Evolutionary conservation across 2,329 filamentous ascomycete genomes (phyloP).

Genomic region (Xylariaceae sp.): DNA sequence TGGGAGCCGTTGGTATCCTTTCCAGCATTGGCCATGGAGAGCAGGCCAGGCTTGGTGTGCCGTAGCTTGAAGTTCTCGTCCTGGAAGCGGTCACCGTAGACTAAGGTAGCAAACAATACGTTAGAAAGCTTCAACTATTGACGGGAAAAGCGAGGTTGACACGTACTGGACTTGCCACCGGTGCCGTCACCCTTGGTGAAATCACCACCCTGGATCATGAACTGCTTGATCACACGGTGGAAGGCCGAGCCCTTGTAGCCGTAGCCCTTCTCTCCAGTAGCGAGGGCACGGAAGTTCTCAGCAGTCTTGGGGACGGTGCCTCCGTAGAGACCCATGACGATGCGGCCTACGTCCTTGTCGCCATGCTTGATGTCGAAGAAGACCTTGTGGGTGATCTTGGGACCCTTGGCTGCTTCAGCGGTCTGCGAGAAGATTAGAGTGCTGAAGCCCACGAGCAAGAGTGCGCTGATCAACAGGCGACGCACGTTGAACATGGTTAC

Average conservation of each 20-base stretch:
- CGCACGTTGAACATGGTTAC: slow-evolving; percentile 68
- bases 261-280: slow-evolving; percentile 80
- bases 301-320: slow-evolving; percentile 75
- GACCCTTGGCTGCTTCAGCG: slow-evolving; percentile 72
- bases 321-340: slow-evolving; percentile 80
- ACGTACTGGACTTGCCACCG: slow-evolving; percentile 76
- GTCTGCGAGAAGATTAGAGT: slow-evolving; percentile 54
- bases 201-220: slow-evolving; percentile 91
- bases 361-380: slow-evolving; percentile 80
- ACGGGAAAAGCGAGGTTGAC: neutral
- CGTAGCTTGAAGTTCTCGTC: slow-evolving; percentile 96
- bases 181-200: slow-evolving; percentile 80
- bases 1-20: slow-evolving; percentile 84
- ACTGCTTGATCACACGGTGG: slow-evolving; percentile 85
- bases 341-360: slow-evolving; percentile 65
- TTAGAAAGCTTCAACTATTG: slow-evolving; percentile 14
- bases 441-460: slow-evolving; percentile 35
- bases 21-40: slow-evolving; percentile 83
- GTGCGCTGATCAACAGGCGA: slow-evolving; percentile 63
- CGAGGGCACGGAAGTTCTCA: slow-evolving; percentile 72
- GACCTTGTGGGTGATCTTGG: slow-evolving; percentile 94
- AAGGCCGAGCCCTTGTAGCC: slow-evolving; percentile 77
- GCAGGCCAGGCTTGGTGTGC: slow-evolving; percentile 77
- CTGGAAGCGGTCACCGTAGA: slow-evolving; percentile 77
- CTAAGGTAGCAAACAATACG: slow-evolving; percentile 36